Base-by-base conservation (phyloP, 1,284 basidiomycete species). In the Marasmius sp. region DNA sequence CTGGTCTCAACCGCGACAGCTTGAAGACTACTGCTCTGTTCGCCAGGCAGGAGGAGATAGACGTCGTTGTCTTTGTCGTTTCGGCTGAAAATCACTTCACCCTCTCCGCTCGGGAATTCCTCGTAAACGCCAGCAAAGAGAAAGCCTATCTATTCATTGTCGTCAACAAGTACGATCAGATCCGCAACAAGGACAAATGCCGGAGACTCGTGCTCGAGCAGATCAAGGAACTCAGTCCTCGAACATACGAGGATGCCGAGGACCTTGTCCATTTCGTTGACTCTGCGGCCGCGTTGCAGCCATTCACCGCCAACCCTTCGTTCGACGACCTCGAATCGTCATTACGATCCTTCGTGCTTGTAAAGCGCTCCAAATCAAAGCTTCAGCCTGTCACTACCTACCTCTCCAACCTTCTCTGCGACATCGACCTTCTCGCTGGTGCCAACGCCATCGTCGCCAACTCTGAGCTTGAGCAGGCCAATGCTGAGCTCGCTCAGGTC, bases 21-120 rank as follows among this genome's bases (percentile, higher is more conserved):
- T 77, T 97, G 71, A 94, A 97, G 80, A 99, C 97, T 0, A 99
- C 97, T 2, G 94, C 95, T 8, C 82, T 98, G 53, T 99, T 99
- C 71, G 88, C 96, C 18, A 93, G 95, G 38, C 97, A 99, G 75
- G 94, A 97, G 74, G 95, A 98, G 77, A 99, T 99, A 60, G 97
- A 99, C 72, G 97, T 99, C 34, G 89, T 99, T 61, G 96, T 99
- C 59, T 99, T 99, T 74, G 95, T 98, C 66, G 95, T 98, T 54
- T 95, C 93, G 1, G 95, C 97, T 7, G 97, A 98, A 79, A 99
- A 99, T 76, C 97, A 99, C 81, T 98, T 99, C 74, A 99, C 97
- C 0, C 84, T 98, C 7, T 97, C 94, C 0, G 93, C 95, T 9
- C 94, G 93, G 72, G 96, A 99, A 76, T 99, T 99, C 81, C 84